Evolutionary conservation across 768 basidiomycete species (phyloP), one percentile per base, ranked within the genome.

Genomic region (Arthromyces matolae): DNA sequence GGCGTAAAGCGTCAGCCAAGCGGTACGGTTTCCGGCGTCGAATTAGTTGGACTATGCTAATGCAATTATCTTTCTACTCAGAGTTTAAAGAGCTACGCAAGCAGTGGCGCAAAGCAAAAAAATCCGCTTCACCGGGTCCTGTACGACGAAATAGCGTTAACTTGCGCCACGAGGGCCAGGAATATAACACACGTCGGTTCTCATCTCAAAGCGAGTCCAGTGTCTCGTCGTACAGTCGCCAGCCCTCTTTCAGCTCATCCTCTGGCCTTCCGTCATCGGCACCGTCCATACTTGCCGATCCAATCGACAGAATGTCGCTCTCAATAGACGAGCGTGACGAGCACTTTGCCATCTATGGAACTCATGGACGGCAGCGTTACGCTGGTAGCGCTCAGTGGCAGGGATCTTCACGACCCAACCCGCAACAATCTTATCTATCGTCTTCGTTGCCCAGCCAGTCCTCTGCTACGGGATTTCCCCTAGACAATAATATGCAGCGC

Each of bases 71-170:
- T 54, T 37, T 69, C n/a, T n/a, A n/a, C n/a, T n/a, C n/a, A 97
- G 95, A 98, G 73, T 99, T 98, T 77, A 97, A 95, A 62, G 95
- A 98, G 62, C 81, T 97, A 59, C 84, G 95, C 47, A 97, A 94
- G 66, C 86, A 88, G 58, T 96, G 95, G 93, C 84, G 93, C 33
- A 91, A 91, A 71, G 79, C 83, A 56, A 96, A 94, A 73, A 93
- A 94, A 67, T 90, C 92, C 60, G 62, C 71, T 24, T 57, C 59
- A 19, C 50, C 59, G 49, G 60, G 49, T 8, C 43, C 63, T 13
- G 52, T 68, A 49, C 71, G 70, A 52, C 61, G 68, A 42, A 55
- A 59, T 24, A 67, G 57, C 49, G 57, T 68, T 51, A 63, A 56
- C 52, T 38, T 53, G 41, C 62, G 60, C 49, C 59, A 58, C 49